Base-by-base conservation (phyloP, 2,329 filamentous ascomycete species). In the Cercospora sp. region DNA sequence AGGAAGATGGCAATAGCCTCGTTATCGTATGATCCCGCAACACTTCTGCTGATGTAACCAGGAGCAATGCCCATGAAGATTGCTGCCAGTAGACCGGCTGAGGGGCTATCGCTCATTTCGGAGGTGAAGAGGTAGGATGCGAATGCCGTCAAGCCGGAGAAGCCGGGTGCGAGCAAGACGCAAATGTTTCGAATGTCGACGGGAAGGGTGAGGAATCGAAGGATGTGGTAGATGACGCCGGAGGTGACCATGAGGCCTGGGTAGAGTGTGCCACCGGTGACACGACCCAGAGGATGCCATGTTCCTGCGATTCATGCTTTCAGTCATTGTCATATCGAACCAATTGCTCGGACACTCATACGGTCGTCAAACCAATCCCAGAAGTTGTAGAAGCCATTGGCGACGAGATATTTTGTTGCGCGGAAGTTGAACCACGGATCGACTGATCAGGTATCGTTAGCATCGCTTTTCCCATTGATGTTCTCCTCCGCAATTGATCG, bases 281-380 rank as follows among this genome's bases (percentile, higher is more conserved):
- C 95, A 84, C 95, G 93, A 76, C 95, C 95, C 70, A 99, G 91
- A 75, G 95, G 95, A 82, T 99, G 94, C 95, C 95, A 99, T 88
- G 95, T 99, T 84, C 88, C 88, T 90, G 71, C 71, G 57, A 57
- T 36, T 8, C 31, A 55, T 55, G 18, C 20, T 36, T 31, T 66
- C 28, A 64, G 63, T 59, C 48, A 42, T 20, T 53, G 28, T 51
- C 48, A n/a, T 28, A 28, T 39, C 16, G 18, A 20, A 26, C 1
- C 18, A 4, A 31, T 62, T 12, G 10, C 30, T 16, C 26, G 8
- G 13, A 51, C 30, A 39, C 30, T 68, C 87, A 72, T 85, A 90
- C 95, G 90, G 85, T 99, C 95, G 82, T 99, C 95, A 79, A 99
- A 99, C 95, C 95, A 99, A 81, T 99, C 94, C 95, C 95, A 99